phyloP scores from a whole-genome alignment of 2,329 filamentous ascomycete genomes.

The Neonectria coccinea region DNA sequence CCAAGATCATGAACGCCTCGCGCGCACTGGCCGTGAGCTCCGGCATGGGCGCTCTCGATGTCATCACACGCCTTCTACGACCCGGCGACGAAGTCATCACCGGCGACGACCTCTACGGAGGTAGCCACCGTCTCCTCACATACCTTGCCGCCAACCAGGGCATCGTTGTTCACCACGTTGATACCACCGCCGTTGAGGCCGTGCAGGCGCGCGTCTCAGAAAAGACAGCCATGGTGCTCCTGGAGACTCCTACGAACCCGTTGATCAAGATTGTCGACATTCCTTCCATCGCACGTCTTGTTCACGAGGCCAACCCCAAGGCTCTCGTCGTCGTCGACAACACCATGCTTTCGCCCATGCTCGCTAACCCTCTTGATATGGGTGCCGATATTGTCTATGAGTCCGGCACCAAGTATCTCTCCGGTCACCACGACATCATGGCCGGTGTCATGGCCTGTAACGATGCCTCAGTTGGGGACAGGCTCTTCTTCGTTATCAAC shows the following conservation, averaged over 20 bases:
- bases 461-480: constrained; percentile 82
- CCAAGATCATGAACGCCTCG: constrained; percentile 98
- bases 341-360: constrained; percentile 97
- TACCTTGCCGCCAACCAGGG: constrained; percentile 90
- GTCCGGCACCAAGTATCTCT: constrained; percentile 97
- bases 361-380: constrained; percentile 92
- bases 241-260: constrained; percentile 97
- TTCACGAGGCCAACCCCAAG: constrained; percentile 81
- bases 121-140: constrained; percentile 92
- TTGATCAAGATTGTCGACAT: constrained; percentile 98
- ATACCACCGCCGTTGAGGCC: constrained; percentile 83
- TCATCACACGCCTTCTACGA: constrained; percentile 89
- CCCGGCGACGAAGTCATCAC: constrained; percentile 98
- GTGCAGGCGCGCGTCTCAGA: constrained; percentile 76
- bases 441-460: constrained; percentile 96
- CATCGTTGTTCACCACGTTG: constrained; percentile 95
- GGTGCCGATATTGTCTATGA: constrained; percentile 98
- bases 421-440: constrained; percentile 99
- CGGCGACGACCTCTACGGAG: constrained; percentile 96
- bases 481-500: constrained; percentile 97
- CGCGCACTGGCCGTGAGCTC: constrained; percentile 94
- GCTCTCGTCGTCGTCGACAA: constrained; percentile 95
- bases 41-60: constrained; percentile 96
- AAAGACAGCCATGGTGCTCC: constrained; percentile 94
- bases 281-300: constrained; percentile 77